These are phyloP conservation scores for Clarireedia homoeocarpa DNA, from an alignment of 2,329 filamentous ascomycete genomes.

Conservation along the genomic window DNA sequence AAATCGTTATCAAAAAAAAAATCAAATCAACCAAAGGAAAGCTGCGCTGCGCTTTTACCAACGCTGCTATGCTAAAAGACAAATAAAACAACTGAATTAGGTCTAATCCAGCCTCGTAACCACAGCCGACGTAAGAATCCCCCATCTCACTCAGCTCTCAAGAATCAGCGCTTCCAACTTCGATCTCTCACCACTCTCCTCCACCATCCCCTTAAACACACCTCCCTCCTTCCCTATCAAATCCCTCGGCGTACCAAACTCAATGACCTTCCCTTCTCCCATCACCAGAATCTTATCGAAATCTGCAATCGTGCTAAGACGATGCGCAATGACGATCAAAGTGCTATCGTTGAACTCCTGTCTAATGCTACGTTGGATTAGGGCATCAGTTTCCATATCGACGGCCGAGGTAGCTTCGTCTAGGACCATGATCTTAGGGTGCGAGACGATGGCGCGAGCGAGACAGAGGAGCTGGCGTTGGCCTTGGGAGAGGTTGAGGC, in stretches of 20 bases:
- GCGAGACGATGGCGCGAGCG: constrained; percentile 62
- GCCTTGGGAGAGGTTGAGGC: constrained; percentile 67
- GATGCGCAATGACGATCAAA: constrained; percentile 67
- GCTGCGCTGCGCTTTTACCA: too few species aligned
- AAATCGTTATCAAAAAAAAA: too few species aligned
- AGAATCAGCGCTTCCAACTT: constrained; percentile 19
- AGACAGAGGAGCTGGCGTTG: constrained; percentile 71
- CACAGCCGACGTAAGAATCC: too few species aligned
- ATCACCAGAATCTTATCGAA: constrained; percentile 69
- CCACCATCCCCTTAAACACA: constrained; percentile 55
- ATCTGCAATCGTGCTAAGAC: constrained; percentile 68
- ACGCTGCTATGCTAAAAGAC: too few species aligned
- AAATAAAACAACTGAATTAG: too few species aligned
- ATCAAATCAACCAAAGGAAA: too few species aligned
- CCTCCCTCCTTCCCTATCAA: constrained; percentile 42
- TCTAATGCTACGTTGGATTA: constrained; percentile 67
- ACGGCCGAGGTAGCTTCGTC: constrained; percentile 76
- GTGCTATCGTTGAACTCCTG: constrained; percentile 64
- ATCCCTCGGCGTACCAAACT: constrained; percentile 58
- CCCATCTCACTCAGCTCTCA: not conserved
- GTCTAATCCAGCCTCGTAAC: too few species aligned
- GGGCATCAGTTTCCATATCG: constrained; percentile 66
- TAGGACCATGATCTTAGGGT: constrained; percentile 70
- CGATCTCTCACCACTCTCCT: constrained; percentile 50
- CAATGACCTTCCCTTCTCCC: constrained; percentile 57